Base-by-base conservation (phyloP, 805 yeast species). In the Cyberlindnera maclurae region DNA sequence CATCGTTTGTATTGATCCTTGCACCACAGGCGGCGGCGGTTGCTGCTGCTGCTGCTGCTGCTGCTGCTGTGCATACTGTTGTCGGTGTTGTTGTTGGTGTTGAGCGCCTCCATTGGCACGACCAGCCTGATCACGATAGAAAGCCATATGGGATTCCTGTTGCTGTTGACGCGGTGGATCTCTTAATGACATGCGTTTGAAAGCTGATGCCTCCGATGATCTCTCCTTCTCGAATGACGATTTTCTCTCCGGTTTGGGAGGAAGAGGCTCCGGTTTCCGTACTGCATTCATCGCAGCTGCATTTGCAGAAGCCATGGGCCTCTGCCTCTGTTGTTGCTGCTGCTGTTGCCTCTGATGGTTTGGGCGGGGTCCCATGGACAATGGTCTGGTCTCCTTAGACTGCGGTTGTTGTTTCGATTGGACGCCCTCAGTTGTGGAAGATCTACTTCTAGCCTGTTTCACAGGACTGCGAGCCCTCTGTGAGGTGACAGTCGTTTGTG, bases 221-320 rank as follows among this genome's bases (percentile, higher is more conserved):
- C 67, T 51, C 36, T 49, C 65, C 49, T 73, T 78, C 46, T 74
- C 78, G 52, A 74, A 80, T 29, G 86, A 78, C 0, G 87, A 79
- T 36, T 49, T 40, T 43, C 45, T 42, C 36, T 44, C 47, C 11
- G 41, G 36, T n/a, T 18, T n/a, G 10, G 51, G 53, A 17, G 40
- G 42, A 12, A 51, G 53, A 47, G 31, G 68, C 58, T 46, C 64
- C 31, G 64, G 64, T 29, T 45, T 77, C 24, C 73, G 54, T 31
- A 73, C 75, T 2, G 77, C 79, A 9, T 81, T 82, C 24, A 65
- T 49, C 3, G 56, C 56, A 34, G 58, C 59, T 12, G 58, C 56
- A 29, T 44, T 52, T 12, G 50, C 52, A 3, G 53, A 44, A 3
- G 56, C 43, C 15, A 27, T 37, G 26, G 45, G 45, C 27, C 17